Evolutionary conservation across 2,329 filamentous ascomycete species (phyloP).

Genomic region (Emericellopsis cladophorae): DNA sequence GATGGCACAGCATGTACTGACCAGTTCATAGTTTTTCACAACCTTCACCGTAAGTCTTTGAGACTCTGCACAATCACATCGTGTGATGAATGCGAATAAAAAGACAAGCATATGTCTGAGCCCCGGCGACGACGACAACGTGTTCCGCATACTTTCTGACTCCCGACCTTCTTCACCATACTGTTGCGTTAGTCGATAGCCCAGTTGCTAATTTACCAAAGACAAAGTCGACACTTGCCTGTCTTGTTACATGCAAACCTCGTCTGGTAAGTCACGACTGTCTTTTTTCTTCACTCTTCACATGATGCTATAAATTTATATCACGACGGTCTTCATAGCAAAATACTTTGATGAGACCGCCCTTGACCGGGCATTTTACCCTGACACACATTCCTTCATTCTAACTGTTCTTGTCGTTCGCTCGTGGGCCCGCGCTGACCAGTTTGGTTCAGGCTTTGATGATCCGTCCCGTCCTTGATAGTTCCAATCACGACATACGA

Average conservation of each 20-base stretch:
- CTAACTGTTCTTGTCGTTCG: too few relatives aligned
- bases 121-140: slow-evolving; percentile 32
- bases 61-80: slow-evolving; percentile 4
- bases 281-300: slow-evolving; percentile 5
- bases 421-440: too few relatives aligned
- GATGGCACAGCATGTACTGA: too few relatives aligned
- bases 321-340: slow-evolving; percentile 37
- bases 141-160: slow-evolving; percentile 18
- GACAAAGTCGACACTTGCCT: too few relatives aligned
- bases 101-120: slow-evolving; percentile 99
- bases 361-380: slow-evolving; percentile 30
- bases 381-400: slow-evolving; percentile 9
- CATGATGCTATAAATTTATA: slow-evolving; percentile 27
- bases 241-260: too few relatives aligned
- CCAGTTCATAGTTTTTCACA: too few relatives aligned
- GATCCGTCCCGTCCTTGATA: too few relatives aligned
- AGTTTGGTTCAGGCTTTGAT: too few relatives aligned
- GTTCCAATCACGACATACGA: too few relatives aligned
- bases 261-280: background rate
- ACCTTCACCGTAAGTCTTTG: too few relatives aligned
- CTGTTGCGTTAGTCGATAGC: background rate
- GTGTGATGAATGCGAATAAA: slow-evolving; percentile 75
- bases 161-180: slow-evolving; percentile 6
- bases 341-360: slow-evolving; percentile 31
- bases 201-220: too few relatives aligned